Evolutionary conservation across 2,329 filamentous ascomycete genomes (phyloP), one percentile per base, ranked within the genome.

Genomic region (Tolypocladium amazonense): DNA sequence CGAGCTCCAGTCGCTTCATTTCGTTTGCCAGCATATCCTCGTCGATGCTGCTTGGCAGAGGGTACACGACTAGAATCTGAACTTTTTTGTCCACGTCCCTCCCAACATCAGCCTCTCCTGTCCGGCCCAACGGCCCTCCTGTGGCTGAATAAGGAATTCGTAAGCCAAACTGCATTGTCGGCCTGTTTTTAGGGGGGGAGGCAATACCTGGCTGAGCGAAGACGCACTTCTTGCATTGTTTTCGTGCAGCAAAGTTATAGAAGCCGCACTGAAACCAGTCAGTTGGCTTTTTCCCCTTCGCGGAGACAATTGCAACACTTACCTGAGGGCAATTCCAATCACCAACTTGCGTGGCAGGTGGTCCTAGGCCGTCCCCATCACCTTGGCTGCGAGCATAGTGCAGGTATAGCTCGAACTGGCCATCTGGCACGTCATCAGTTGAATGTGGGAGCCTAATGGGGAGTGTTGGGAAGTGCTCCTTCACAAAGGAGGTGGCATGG

Each of bases 41-140:
- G 8, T 81, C 88, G 7, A 90, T 84, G 18, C 87, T 86, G 0
- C 82, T 75, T 38, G 90, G 85, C 8, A 95, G 75, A 9, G 87
- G 87, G 61, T 89, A 85, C 30, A 94, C 78, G 5, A 94, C 83
- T 25, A 94, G 75, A 64, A 92, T 91, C 65, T 92, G 89, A 1
- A 89, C 91, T 1, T 87, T 82, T 0, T 81, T 72, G 60, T 86
- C 72, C 57, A 77, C 74, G 30, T 78, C 77, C 65, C 81, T 79
- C 23, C 76, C 75, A 35, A 78, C 76, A 66, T 82, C 79, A 23
- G 77, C 78, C 58, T 76, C 74, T 37, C 79, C 79, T 25, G 78
- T 81, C 6, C 81, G 68, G 54, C 72, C 76, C 30, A 71, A 65
- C 35, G 69, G 69, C 67, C 71, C 71, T 38, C 68, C 65, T 6